Base-by-base conservation (phyloP, 352 stramenopile species). In the Globisporangium canariense region DNA sequence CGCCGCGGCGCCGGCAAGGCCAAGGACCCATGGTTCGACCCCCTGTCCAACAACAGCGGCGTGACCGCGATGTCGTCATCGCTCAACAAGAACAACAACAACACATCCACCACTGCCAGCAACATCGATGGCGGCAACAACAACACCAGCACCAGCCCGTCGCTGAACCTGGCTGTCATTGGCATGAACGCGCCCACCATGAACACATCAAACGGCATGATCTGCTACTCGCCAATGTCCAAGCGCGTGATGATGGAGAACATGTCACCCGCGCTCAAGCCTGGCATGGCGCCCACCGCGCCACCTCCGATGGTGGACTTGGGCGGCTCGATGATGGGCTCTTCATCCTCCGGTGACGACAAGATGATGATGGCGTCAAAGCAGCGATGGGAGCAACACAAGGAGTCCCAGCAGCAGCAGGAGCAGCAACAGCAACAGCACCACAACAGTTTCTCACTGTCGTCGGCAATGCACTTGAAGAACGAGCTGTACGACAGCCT, bases 21-120 rank as follows among this genome's bases (percentile, higher is more conserved):
- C 22, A 94, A 94, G 65, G 86, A 94, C 36, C 86, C 86, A 58
- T 92, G 83, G 86, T 89, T 94, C 65, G 86, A 94, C 64, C 86
- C 86, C 4, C 58, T 94, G 32, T 73, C 77, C 30, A 75, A 59
- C 56, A 32, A 69, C 22, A 30, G n/a, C 22, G 25, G 22, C 52
- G 41, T 1, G 18, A 20, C 4, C 30, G 51, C 30, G 9, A 16
- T 36, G 16, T n/a, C 49, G 25, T 55, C 51, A 7, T 41, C 51
- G 57, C 49, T 28, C 32, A 36, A 36, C 32, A 36, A 36, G 4
- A 36, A 36, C 32, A 36, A 36, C 32, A 55, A 46, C 34, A 47
- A 25, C 28, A 51, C 25, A 43, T 55, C 36, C 1, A 41, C 9
- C 10, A 40, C 34, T 10, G 11, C 9, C 36, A 41, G 36, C 36